phyloP scores from a whole-genome alignment of 768 basidiomycete species.

The Trametes meyenii region DNA sequence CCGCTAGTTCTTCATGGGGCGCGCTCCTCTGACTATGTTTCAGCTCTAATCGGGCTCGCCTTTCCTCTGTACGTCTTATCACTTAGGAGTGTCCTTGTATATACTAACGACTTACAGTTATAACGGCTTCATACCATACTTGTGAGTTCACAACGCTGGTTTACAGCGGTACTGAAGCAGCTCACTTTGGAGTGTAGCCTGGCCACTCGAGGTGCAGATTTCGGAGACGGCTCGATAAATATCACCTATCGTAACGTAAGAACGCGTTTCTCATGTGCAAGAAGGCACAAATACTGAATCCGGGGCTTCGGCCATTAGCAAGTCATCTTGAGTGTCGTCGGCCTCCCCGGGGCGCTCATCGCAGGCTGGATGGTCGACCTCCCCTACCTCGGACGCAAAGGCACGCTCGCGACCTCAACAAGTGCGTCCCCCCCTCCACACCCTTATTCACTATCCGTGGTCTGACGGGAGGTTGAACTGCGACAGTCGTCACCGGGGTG shows the following conservation, averaged over 20 bases:
- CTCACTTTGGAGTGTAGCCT: slow-evolving; percentile 44
- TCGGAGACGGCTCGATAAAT: slow-evolving; percentile 69
- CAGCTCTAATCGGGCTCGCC: slow-evolving; percentile 76
- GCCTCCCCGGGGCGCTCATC: slow-evolving; percentile 58
- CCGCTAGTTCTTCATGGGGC: neutral
- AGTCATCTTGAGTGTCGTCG: slow-evolving; percentile 59
- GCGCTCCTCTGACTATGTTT: slow-evolving; percentile 15
- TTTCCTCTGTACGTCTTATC: slow-evolving; percentile 58
- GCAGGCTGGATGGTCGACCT: slow-evolving; percentile 58
- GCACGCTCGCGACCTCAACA: slow-evolving; percentile 55
- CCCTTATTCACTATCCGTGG: neutral
- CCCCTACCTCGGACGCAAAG: slow-evolving; percentile 52
- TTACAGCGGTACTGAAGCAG: neutral
- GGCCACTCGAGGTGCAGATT: slow-evolving; percentile 63
- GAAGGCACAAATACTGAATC: neutral
- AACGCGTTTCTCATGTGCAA: neutral
- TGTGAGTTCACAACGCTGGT: slow-evolving; percentile 37
- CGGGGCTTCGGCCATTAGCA: slow-evolving; percentile 36
- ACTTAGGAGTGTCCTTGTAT: neutral
- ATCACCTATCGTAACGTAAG: slow-evolving; percentile 75
- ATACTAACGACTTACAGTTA: slow-evolving; percentile 37
- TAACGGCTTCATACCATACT: slow-evolving; percentile 56
- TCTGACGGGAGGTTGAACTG: too few species aligned
- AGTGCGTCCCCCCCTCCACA: slow-evolving; percentile 30
- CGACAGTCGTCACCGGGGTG: slow-evolving; percentile 51